A percentile compares a stretch with the other conserved stretches of the same genome.
These are phyloP conservation scores for Aspergillus avenaceus DNA, from an alignment of 495 filamentous ascomycete genomes.

Conservation along the genomic window DNA sequence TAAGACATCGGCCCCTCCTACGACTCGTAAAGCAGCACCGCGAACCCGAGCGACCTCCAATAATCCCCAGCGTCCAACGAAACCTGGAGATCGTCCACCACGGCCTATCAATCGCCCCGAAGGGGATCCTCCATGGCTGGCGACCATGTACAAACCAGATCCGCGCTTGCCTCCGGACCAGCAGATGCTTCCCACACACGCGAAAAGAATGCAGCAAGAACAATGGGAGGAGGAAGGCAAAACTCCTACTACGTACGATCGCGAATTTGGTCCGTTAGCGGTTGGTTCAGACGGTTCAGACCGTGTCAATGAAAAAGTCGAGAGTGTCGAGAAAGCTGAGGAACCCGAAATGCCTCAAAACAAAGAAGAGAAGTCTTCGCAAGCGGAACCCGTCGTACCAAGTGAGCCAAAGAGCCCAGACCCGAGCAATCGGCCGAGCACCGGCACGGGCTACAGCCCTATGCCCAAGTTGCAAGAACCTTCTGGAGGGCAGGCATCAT, in stretches of 20 bases:
- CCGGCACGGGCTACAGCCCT: slow-evolving; percentile 45
- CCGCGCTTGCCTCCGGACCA: slow-evolving; percentile 91
- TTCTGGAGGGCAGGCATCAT: slow-evolving; percentile 28
- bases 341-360: no score
- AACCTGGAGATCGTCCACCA: slow-evolving; percentile 56
- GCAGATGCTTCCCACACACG: slow-evolving; percentile 91
- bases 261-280: slow-evolving; percentile 74
- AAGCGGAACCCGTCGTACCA: slow-evolving; percentile 5
- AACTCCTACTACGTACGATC: slow-evolving; percentile 75
- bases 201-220: slow-evolving; percentile 86
- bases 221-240: slow-evolving; percentile 91
- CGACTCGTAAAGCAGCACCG: slow-evolving; percentile 33
- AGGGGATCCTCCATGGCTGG: slow-evolving; percentile 93
- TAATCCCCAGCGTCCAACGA: slow-evolving; percentile 55
- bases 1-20: slow-evolving; percentile 39
- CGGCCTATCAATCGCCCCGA: slow-evolving; percentile 73
- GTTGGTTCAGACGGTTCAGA: slow-evolving; percentile 42
- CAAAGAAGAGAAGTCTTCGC: slow-evolving; percentile 16
- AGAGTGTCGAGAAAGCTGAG: slow-evolving; percentile 25
- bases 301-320: slow-evolving; percentile 19
- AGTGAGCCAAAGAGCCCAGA: slow-evolving; percentile 28
- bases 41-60: slow-evolving; percentile 35
- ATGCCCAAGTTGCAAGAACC: slow-evolving; percentile 51
- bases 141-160: slow-evolving; percentile 92
- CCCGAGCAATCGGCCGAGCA: slow-evolving; percentile 31